Base-by-base conservation (phyloP, 2,329 filamentous ascomycete genomes). In the Aspergillus quadrilineatus region DNA sequence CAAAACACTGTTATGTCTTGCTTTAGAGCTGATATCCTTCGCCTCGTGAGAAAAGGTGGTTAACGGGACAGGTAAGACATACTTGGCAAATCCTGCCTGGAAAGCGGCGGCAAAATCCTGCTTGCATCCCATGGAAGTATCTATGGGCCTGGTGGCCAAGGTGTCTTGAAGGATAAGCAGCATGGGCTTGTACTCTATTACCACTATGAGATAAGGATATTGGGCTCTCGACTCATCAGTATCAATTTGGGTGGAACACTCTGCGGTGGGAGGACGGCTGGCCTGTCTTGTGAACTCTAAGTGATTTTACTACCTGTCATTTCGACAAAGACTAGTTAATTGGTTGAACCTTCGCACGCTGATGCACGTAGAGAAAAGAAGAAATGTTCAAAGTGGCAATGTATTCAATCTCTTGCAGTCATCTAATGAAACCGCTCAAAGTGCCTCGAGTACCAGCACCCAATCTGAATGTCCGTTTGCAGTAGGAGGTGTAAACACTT, bases 131-230 rank as follows among this genome's bases (percentile, higher is more conserved):
- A 89, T 61, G 82, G 73, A 6, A 81, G 74, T 43, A 78, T 88
- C 1, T 89, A 88, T 62, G 86, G 81, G 22, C 86, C 86, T 6
- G 87, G 87, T 56, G 86, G 85, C 36, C 85, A 88, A 59, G 71
- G 71, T 26, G 56, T 74, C 12, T 49, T 70, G 28, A 59, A 62
- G 5, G 69, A 73, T 44, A 67, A 70, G 0, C 67, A 63, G 0
- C 65, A 75, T 12, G 84, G 84, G 2, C 75, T 79, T 2, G 77
- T 88, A 2, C 73, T 87, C 4, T 87, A 87, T 67, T 87, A 87
- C 64, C 84, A 87, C 65, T 86, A 87, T 65, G 71, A 3, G 72
- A 83, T 60, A 84, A 79, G 3, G 71, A 72, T 4, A 75, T 81
- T 58, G 81, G 81, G 2, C 76, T 81, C 47, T 72, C 67, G 0